Percentiles rank a stretch among this genome's conserved stretches.
phyloP scores from a whole-genome alignment of 805 yeast species.

The Starmerella floricola region DNA sequence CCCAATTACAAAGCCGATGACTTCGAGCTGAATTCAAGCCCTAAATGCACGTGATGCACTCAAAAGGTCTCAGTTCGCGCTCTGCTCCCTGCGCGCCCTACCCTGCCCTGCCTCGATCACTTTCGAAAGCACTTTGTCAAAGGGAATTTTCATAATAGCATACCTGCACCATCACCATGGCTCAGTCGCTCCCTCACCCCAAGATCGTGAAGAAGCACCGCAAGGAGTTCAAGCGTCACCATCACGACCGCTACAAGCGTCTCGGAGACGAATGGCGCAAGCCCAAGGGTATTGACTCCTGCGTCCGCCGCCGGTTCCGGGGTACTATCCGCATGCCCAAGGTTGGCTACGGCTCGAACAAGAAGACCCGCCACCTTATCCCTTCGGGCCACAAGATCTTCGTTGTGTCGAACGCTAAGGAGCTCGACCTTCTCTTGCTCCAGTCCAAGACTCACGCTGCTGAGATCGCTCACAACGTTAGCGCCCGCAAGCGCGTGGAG shows the following conservation, averaged over 20 bases:
- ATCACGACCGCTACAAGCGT: slow-evolving; percentile 98
- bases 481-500: slow-evolving; percentile 96
- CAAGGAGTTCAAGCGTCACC: slow-evolving; percentile 99
- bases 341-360: slow-evolving; percentile 99
- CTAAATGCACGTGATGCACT: slow-evolving; percentile 19
- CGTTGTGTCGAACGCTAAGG: slow-evolving; percentile 84
- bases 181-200: slow-evolving; percentile 96
- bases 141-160: slow-evolving; percentile 5
- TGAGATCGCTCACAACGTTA: slow-evolving; percentile 97
- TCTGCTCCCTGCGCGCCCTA: background rate
- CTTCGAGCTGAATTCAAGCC: too few species aligned
- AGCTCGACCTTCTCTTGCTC: slow-evolving; percentile 87
- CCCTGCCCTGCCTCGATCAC: slow-evolving; percentile 8
- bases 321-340: slow-evolving; percentile 98
- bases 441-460: slow-evolving; percentile 99
- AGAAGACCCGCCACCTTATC: slow-evolving; percentile 87
- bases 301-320: slow-evolving; percentile 98
- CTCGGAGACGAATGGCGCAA: slow-evolving; percentile 99
- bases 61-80: slow-evolving; percentile 2
- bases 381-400: slow-evolving; percentile 98
- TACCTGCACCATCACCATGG: slow-evolving; percentile 42
- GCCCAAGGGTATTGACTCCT: slow-evolving; percentile 99
- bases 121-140: background rate
- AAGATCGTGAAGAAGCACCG: slow-evolving; percentile 99
- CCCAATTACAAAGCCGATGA: too few species aligned